Evolutionary conservation across 2,329 filamentous ascomycete genomes (phyloP).

Genomic region (Fusarium bulbicola): DNA sequence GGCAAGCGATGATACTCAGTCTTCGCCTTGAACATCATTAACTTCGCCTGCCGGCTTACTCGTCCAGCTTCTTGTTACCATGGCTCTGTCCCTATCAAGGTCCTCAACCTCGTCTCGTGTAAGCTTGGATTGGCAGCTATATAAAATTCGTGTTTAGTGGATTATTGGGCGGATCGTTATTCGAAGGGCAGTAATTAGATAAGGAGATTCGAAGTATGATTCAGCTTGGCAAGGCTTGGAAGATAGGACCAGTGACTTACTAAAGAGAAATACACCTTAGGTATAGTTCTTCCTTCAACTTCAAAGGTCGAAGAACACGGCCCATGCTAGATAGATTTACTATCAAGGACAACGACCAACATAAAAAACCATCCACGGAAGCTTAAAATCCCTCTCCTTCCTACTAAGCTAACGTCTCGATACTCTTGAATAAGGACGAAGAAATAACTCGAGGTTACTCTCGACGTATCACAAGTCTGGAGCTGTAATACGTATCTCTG

Average conservation of each 20-base stretch:
- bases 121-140: neutral
- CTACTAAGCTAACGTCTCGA: slow-evolving; percentile 62
- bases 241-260: neutral
- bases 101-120: neutral
- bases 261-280: neutral
- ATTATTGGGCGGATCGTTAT: neutral
- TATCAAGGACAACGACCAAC: slow-evolving; percentile 55
- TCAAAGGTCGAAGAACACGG: slow-evolving; percentile 43
- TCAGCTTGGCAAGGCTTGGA: fast-evolving
- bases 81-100: neutral
- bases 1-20: neutral
- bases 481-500: neutral
- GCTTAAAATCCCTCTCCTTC: slow-evolving; percentile 56
- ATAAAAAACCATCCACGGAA: slow-evolving; percentile 61
- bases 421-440: slow-evolving; percentile 60
- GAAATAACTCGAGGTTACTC: slow-evolving; percentile 67
- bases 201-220: neutral
- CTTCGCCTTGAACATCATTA: neutral
- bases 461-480: slow-evolving; percentile 48
- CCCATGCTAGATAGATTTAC: slow-evolving; percentile 47
- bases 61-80: neutral
- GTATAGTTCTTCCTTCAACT: neutral
- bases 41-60: neutral
- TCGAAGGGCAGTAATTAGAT: neutral
- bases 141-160: neutral